A percentile compares a stretch with the other conserved stretches of the same genome.
phyloP scores from a whole-genome alignment of 2,329 filamentous ascomycete species.

The Fusarium albosuccineum region DNA sequence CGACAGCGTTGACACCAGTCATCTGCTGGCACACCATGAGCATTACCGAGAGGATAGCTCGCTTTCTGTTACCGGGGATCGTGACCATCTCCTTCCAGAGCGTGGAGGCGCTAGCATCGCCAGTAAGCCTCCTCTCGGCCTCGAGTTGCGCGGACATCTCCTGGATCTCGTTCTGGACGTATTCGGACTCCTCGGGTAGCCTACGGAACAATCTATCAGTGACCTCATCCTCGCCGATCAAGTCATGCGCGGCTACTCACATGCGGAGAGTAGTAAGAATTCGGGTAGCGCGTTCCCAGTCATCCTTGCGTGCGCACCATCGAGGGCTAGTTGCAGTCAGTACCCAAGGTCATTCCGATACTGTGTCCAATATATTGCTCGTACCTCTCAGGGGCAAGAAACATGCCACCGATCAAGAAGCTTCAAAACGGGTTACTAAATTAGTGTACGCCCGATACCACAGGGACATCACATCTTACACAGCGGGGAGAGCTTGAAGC shows the following conservation, averaged over 20 bases:
- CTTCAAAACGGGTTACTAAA: slow-evolving; percentile 34
- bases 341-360: not conserved
- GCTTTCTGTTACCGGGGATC: slow-evolving; percentile 72
- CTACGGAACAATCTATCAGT: slow-evolving; percentile 43
- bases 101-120: slow-evolving; percentile 66
- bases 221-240: no score
- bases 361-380: not conserved
- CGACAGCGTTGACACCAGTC: slow-evolving; percentile 67
- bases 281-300: slow-evolving; percentile 72
- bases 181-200: slow-evolving; percentile 66
- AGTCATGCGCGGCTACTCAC: slow-evolving; percentile 37
- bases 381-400: slow-evolving; percentile 66
- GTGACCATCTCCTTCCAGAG: slow-evolving; percentile 74
- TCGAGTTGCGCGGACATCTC: slow-evolving; percentile 74
- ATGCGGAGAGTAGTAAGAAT: slow-evolving; percentile 66
- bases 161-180: slow-evolving; percentile 69
- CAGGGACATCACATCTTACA: slow-evolving; percentile 49
- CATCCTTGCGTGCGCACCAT: slow-evolving; percentile 75
- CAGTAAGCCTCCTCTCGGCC: slow-evolving; percentile 69
- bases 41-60: slow-evolving; percentile 71
- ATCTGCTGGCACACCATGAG: slow-evolving; percentile 79
- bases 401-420: slow-evolving; percentile 70
- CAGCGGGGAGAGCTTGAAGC: slow-evolving; percentile 73
- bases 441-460: not conserved
- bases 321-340: slow-evolving; percentile 66